Conservation (phyloP, 768 basidiomycete genomes). For the Pleurotus eryngii region DNA sequence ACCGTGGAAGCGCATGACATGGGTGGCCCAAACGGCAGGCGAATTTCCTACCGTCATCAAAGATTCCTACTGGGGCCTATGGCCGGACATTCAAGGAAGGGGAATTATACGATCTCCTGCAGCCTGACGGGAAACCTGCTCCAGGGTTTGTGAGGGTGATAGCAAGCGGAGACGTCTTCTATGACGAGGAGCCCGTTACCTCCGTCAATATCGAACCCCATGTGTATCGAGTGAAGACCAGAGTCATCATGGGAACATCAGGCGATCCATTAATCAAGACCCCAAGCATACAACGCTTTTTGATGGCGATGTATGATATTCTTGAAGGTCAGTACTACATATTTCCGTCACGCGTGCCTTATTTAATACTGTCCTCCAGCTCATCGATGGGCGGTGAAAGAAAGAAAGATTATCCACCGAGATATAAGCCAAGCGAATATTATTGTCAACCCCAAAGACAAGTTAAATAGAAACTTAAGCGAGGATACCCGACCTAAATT, state of each 20-base stretch:
- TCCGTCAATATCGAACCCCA: neutral
- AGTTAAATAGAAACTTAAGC: neutral
- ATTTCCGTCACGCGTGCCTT: too few relatives aligned
- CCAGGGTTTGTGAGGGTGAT: neutral
- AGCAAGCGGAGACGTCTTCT: neutral
- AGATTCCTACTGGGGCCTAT: neutral
- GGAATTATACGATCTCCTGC: constrained; percentile 5
- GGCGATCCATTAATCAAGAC: neutral
- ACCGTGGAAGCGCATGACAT: constrained; percentile 8
- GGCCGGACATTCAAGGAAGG: constrained; percentile 4
- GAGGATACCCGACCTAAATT: neutral
- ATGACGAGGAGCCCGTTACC: neutral
- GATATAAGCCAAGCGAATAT: neutral
- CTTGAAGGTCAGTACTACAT: neutral
- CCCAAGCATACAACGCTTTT: neutral
- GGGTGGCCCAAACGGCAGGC: neutral
- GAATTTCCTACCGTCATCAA: constrained; percentile 2
- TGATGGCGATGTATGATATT: neutral
- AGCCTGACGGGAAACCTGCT: neutral
- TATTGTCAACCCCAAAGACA: neutral
- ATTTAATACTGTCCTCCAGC: neutral
- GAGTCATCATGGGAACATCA: neutral
- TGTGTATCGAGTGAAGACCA: neutral
- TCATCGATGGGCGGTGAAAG: neutral
- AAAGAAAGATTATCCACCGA: neutral